Base-by-base conservation (phyloP, 306 rosid genomes). In the Macrotyloma uniflorum region DNA sequence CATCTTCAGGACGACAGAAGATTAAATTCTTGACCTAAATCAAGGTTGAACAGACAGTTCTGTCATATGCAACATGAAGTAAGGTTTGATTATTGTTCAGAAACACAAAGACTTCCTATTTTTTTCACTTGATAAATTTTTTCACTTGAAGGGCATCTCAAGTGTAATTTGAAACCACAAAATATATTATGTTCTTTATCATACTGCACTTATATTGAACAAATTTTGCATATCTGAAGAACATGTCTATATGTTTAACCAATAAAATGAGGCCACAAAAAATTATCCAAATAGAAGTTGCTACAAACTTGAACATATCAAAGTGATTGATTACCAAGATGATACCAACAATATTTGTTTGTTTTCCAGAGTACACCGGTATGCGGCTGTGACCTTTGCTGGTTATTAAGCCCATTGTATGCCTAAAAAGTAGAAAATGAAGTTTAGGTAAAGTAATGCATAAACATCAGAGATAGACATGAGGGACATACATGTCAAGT, bases 331-430 rank as follows among this genome's bases (percentile, higher is more conserved):
- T 73, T 85, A 88, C 97, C 88, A 93, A 66, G 75, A 93, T 86
- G 62, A 89, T 74, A 36, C 97, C 97, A 64, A 93, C 72, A 50
- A 93, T 84, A 74, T 90, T 89, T 36, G 89, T 80, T 33, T 79
- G 85, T 54, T 45, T 75, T 47, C 83, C 91, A 1, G 92, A 87
- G 79, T 84, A 87, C 22, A 87, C 72, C 15, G 96, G 96, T 46
- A 93, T 81, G 9, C 92, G 85, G 68, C 94, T 88, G 54, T 90
- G 91, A 28, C 96, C 97, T 71, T 84, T 89, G 85, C 90, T 90
- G 86, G 77, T 73, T 67, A 93, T 85, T 57, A 87, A 50, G 55
- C 89, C 86, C 86, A 90, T 86, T 30, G 92, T 93, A 43, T 77
- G 69, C 88, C 96, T 93, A 78, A 23, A 49, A 6, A 74, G 1